Evolutionary conservation across 1,284 basidiomycete species (phyloP), one percentile per base, ranked within the genome.

Genomic region (Pholiota adiposa): DNA sequence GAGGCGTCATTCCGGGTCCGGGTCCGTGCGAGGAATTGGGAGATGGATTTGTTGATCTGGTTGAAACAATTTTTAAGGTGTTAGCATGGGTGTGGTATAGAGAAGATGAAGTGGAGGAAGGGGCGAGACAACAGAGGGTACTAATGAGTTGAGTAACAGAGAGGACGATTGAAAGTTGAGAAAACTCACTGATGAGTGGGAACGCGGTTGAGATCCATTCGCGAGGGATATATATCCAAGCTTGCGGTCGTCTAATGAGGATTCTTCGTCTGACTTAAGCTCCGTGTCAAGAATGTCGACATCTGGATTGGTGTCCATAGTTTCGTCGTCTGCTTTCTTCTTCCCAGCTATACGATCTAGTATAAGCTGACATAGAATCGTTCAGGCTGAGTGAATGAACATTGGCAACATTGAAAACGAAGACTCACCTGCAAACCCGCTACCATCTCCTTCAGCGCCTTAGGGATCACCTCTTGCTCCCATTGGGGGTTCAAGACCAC

Each of bases 1-100:
- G 90, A 92, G 43, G 81, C 81, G 66, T 90, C 85, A 64, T 90
- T 91, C 33, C 85, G 83, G 0, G 85, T 83, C 9, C 88, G 83
- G 53, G 87, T 90, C 54, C 80, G 78, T 0, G 88, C 86, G 1
- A 93, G 81, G 54, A 92, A 87, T 44, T 75, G 71, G 1, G 90
- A 90, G 44, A 93, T 87, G 2, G 83, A 83, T 69, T 83, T 89
- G 52, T 81, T 90, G 34, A 86, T 78, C 90, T 92, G 65, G 12
- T 19, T 34, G 6, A 4, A 5, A 31, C 11, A 27, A 31, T 16
- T 27, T 48, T 48, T 9, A 48, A 1, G 46, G 46, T 11, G 23
- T n/a, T 4, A 21, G 11, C 4, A 21, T 8, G 11, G 16, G 48
- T 9, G 14, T 18, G 31, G n/a, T 19, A 36, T 2, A 33, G 49